These are phyloP conservation scores for Fraxinus albicans DNA, from an alignment of 305 asterid species.

Conservation along the genomic window DNA sequence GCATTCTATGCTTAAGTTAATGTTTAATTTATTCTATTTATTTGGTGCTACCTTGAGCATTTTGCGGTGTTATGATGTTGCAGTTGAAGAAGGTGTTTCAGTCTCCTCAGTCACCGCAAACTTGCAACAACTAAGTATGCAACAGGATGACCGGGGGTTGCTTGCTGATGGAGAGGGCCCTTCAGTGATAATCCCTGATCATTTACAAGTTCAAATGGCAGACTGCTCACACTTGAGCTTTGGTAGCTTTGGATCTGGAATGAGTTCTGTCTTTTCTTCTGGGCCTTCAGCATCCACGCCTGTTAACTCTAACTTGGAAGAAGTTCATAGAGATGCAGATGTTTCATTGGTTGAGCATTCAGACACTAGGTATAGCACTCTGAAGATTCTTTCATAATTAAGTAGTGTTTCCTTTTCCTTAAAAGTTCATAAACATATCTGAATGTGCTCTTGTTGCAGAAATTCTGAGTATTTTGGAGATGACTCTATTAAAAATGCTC, in stretches of 20 bases:
- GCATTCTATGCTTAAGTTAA: background rate
- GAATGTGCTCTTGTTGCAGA: slow-evolving; percentile 43
- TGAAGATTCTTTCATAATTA: background rate
- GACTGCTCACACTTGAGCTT: slow-evolving; percentile 89
- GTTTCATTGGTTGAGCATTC: slow-evolving; percentile 52
- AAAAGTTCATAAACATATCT: background rate
- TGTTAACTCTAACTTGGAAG: slow-evolving; percentile 51
- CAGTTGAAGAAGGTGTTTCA: slow-evolving; percentile 60
- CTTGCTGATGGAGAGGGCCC: slow-evolving; percentile 56
- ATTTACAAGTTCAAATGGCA: slow-evolving; percentile 73
- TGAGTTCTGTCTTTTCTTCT: slow-evolving; percentile 27
- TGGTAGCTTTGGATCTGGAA: slow-evolving; percentile 76
- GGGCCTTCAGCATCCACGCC: slow-evolving; percentile 54
- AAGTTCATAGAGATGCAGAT: slow-evolving; percentile 45
- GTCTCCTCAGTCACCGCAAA: slow-evolving; percentile 60
- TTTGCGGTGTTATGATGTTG: slow-evolving; percentile 28
- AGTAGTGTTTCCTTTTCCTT: background rate
- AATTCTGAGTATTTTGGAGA: slow-evolving; percentile 71
- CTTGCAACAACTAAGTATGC: slow-evolving; percentile 64
- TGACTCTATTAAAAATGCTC: slow-evolving; percentile 59
- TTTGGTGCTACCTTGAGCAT: slow-evolving; percentile 1
- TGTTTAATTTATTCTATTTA: background rate
- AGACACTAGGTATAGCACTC: slow-evolving; percentile 52
- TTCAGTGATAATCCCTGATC: slow-evolving; percentile 81
- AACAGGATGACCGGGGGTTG: slow-evolving; percentile 47